Evolutionary conservation across 768 basidiomycete genomes (phyloP).

Genomic region (Pleurotus tuber-regium): DNA sequence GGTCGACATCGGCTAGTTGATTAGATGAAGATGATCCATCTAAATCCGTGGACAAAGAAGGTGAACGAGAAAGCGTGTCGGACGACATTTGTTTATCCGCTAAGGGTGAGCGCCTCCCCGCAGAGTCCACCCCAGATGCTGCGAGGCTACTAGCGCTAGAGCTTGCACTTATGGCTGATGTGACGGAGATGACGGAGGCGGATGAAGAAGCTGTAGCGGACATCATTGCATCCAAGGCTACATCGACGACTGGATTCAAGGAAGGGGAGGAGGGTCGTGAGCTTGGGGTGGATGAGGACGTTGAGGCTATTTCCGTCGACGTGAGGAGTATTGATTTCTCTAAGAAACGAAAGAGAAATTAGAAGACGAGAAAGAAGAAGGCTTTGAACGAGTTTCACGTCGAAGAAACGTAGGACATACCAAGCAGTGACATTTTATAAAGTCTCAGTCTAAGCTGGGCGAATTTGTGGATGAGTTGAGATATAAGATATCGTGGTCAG

Average conservation of each 20-base stretch:
- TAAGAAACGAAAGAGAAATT: too few relatives aligned
- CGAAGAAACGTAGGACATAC: constrained; percentile 4
- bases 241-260: not conserved
- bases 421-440: constrained; percentile 3
- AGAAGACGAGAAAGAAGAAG: not conserved
- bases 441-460: not conserved
- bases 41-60: not conserved
- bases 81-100: not conserved
- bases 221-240: not conserved
- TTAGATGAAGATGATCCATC: not conserved
- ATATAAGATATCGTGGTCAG: not conserved
- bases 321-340: constrained; percentile 3
- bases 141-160: not conserved
- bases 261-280: constrained; percentile 7
- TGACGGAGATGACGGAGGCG: not conserved
- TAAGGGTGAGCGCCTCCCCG: constrained; percentile 7
- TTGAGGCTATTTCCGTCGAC: not conserved
- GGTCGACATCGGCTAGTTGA: constrained; percentile 53
- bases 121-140: not conserved
- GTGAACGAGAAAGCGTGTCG: not conserved
- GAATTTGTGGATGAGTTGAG: not conserved
- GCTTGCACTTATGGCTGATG: not conserved
- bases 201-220: not conserved
- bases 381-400: not conserved
- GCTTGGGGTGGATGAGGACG: constrained; percentile 2